Conservation (phyloP, 2,329 filamentous ascomycete genomes). For the Paracoccidioides brasiliensis region DNA sequence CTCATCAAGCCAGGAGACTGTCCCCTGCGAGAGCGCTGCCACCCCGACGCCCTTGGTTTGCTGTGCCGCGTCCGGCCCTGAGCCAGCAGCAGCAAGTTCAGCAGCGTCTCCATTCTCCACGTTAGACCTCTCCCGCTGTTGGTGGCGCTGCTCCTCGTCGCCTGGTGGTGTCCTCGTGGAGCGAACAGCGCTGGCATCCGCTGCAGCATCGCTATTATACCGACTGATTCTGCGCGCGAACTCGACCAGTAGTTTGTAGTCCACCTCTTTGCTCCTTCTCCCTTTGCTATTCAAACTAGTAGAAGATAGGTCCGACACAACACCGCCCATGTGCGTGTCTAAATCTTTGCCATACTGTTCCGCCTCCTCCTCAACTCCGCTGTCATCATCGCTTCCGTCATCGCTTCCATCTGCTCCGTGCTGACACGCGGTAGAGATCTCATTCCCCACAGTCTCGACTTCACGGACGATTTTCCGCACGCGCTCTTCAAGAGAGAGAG, state of each 20-base stretch:
- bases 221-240: constrained; percentile 36
- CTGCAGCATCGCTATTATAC: constrained; percentile 33
- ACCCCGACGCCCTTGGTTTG: constrained; percentile 16
- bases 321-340: constrained; percentile 1
- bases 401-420: constrained; percentile 12
- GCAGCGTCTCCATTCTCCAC: constrained; percentile 5
- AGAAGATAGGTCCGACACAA: constrained; percentile 4
- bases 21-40: constrained; percentile 26
- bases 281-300: constrained; percentile 2
- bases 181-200: constrained; percentile 26
- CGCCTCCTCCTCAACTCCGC: constrained; percentile 9
- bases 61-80: neutral
- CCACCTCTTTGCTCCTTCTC: constrained; percentile 24
- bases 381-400: constrained; percentile 8
- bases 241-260: constrained; percentile 31
- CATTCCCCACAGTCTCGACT: constrained; percentile 28
- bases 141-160: neutral
- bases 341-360: constrained; percentile 12
- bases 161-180: constrained; percentile 5
- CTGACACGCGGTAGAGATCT: constrained; percentile 23
- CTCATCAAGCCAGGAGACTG: constrained; percentile 30
- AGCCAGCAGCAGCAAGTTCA: neutral
- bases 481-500: constrained; percentile 26
- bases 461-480: constrained; percentile 31
- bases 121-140: neutral